Percentiles rank a stretch among this genome's conserved stretches.
Conservation (phyloP, 192 early-diverging fungal genomes). For the Coemansia sp. region DNA sequence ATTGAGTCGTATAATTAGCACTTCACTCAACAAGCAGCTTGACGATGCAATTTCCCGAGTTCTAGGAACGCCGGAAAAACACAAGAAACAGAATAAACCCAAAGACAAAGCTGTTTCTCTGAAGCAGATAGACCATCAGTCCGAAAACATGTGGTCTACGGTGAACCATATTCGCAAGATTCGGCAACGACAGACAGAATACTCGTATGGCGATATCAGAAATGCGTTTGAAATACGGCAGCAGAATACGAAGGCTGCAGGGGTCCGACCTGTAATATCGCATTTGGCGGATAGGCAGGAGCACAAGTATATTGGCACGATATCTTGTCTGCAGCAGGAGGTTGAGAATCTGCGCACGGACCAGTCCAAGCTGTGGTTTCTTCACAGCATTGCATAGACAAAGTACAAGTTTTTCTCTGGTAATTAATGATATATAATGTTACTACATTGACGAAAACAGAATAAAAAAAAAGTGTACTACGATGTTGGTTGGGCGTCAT, state of each 20-base stretch:
- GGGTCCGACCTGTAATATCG: no score
- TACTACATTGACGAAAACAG: no score
- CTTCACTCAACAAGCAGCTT: no score
- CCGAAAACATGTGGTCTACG: background rate
- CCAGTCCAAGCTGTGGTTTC: background rate
- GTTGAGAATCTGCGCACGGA: background rate
- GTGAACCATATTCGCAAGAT: background rate
- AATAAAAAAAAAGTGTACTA: background rate
- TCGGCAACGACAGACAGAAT: background rate
- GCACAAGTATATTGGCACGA: background rate
- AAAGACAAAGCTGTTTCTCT: background rate
- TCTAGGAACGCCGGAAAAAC: no score
- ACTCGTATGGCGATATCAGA: background rate
- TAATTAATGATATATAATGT: no score
- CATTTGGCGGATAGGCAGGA: background rate
- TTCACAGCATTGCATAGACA: background rate
- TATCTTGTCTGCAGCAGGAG: background rate
- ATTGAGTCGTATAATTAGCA: no score
- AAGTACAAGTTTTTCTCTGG: no score
- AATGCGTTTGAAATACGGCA: background rate
- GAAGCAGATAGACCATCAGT: background rate
- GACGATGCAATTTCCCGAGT: no score
- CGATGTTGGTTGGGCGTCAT: slow-evolving; percentile 15
- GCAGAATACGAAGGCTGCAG: no score
- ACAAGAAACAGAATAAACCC: background rate